Percentiles rank a stretch among this genome's conserved stretches.
These are phyloP conservation scores for Carex kokanica DNA, from an alignment of 176 grass and related monocot species.

Conservation along the genomic window DNA sequence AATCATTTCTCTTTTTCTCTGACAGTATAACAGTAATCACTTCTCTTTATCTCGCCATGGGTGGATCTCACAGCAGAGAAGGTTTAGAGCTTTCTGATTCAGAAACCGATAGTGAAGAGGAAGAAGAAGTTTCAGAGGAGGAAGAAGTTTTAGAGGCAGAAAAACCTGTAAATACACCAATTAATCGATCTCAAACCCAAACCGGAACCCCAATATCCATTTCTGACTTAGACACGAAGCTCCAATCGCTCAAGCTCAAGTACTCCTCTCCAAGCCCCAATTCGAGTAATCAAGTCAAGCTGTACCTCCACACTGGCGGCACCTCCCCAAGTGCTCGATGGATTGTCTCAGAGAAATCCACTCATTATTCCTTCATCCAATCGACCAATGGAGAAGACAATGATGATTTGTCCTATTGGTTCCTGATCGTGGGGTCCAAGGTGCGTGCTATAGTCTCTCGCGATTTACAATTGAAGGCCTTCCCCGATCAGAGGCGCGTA, in stretches of 20 bases:
- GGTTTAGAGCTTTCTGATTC: conserved; percentile 67
- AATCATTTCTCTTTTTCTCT: neutral
- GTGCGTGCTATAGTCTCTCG: conserved; percentile 49
- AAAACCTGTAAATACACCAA: conserved; percentile 19
- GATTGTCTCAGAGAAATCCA: conserved; percentile 52
- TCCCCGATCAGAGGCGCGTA: conserved; percentile 52
- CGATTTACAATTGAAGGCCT: conserved; percentile 75
- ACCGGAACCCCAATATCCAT: conserved; percentile 36
- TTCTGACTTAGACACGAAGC: conserved; percentile 59
- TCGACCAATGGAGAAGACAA: neutral
- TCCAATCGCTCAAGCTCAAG: conserved; percentile 67
- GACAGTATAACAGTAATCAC: neutral
- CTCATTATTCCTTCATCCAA: conserved; percentile 57
- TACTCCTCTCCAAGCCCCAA: conserved; percentile 31
- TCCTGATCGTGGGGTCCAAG: conserved; percentile 49
- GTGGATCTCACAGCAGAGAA: conserved; percentile 77
- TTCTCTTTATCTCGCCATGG: conserved; percentile 44
- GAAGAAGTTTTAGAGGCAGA: conserved; percentile 28
- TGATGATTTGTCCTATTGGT: conserved; percentile 34
- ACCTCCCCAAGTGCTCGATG: conserved; percentile 61
- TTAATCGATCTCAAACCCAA: conserved; percentile 31
- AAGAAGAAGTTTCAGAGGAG: conserved; percentile 26
- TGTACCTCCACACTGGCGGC: conserved; percentile 83
- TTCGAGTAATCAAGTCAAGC: conserved; percentile 28
- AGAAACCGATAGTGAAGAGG: conserved; percentile 42